Evolutionary conservation across 805 yeast species (phyloP).

Genomic region (Kurtzmaniella fragi): DNA sequence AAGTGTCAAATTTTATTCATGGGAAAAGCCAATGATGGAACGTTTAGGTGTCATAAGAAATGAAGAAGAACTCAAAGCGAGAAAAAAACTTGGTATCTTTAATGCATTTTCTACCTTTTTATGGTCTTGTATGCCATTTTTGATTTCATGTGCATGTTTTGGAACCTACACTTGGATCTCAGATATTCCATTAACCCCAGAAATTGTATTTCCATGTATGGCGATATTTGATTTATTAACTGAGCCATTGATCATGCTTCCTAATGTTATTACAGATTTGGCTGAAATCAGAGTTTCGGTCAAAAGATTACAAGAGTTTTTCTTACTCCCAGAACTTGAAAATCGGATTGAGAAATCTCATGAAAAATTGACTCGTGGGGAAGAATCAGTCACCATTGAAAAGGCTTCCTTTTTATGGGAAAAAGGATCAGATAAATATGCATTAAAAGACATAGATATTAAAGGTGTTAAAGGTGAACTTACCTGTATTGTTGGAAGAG

Average conservation of each 20-base stretch:
- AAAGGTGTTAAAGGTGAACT: slow-evolving; percentile 29
- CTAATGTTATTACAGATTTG: slow-evolving; percentile 21
- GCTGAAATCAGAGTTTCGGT: slow-evolving; percentile 29
- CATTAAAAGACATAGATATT: slow-evolving; percentile 26
- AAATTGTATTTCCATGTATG: slow-evolving; percentile 36
- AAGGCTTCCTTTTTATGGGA: slow-evolving; percentile 33
- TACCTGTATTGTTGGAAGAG: slow-evolving; percentile 37
- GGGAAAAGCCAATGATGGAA: slow-evolving; percentile 37
- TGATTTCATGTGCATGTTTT: slow-evolving; percentile 29
- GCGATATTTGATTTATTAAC: slow-evolving; percentile 31
- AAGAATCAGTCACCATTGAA: slow-evolving; percentile 19
- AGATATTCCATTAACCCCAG: slow-evolving; percentile 27
- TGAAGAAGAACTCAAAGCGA: slow-evolving; percentile 26
- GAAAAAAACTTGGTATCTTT: slow-evolving; percentile 25
- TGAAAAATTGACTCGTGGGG: slow-evolving; percentile 14
- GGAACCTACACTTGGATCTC: slow-evolving; percentile 19
- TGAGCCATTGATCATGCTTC: slow-evolving; percentile 30
- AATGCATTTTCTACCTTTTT: slow-evolving; percentile 27
- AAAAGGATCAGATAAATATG: slow-evolving; percentile 10
- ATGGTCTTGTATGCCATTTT: slow-evolving; percentile 37
- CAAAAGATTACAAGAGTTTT: slow-evolving; percentile 27
- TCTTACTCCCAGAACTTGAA: slow-evolving; percentile 30
- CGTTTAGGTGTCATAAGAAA: slow-evolving; percentile 29
- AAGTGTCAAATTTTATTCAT: slow-evolving; percentile 35
- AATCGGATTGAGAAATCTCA: slow-evolving; percentile 16